Conservation (phyloP, 1,284 basidiomycete genomes). For the Coniferiporia sulphurascens region DNA sequence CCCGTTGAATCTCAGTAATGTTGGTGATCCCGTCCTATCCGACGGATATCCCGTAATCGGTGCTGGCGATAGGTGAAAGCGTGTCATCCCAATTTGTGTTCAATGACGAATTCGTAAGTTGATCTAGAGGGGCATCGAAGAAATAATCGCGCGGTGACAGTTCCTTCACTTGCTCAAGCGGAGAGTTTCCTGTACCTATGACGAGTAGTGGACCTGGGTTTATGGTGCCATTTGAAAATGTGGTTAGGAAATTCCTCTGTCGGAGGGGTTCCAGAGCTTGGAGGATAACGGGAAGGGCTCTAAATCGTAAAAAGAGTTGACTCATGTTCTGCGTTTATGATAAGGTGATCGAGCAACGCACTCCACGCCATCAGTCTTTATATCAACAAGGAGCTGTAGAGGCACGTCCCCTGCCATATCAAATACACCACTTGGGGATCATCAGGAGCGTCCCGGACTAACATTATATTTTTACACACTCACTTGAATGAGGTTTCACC, state of each 20-base stretch:
- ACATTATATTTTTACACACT: slow-evolving; percentile 17
- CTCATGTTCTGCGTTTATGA: not conserved
- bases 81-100: slow-evolving; percentile 39
- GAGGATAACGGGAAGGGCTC: slow-evolving; percentile 43
- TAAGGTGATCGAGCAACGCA: slow-evolving; percentile 24
- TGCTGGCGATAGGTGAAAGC: slow-evolving; percentile 46
- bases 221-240: slow-evolving; percentile 38
- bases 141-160: slow-evolving; percentile 46
- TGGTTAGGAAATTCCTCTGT: slow-evolving; percentile 42
- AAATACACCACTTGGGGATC: slow-evolving; percentile 37
- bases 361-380: slow-evolving; percentile 48
- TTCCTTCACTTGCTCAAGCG: slow-evolving; percentile 42
- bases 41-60: slow-evolving; percentile 41
- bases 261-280: slow-evolving; percentile 45
- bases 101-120: slow-evolving; percentile 32
- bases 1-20: slow-evolving; percentile 37
- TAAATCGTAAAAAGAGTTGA: slow-evolving; percentile 20
- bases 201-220: slow-evolving; percentile 38
- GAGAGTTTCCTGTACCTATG: slow-evolving; percentile 53
- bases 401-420: slow-evolving; percentile 39
- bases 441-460: slow-evolving; percentile 3
- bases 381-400: slow-evolving; percentile 46
- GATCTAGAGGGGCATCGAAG: slow-evolving; percentile 48
- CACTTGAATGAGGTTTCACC: slow-evolving; percentile 40
- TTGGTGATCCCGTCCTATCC: slow-evolving; percentile 45